These are phyloP conservation scores for Arctium minus DNA, from an alignment of 129 eudicot species.

Conservation along the genomic window DNA sequence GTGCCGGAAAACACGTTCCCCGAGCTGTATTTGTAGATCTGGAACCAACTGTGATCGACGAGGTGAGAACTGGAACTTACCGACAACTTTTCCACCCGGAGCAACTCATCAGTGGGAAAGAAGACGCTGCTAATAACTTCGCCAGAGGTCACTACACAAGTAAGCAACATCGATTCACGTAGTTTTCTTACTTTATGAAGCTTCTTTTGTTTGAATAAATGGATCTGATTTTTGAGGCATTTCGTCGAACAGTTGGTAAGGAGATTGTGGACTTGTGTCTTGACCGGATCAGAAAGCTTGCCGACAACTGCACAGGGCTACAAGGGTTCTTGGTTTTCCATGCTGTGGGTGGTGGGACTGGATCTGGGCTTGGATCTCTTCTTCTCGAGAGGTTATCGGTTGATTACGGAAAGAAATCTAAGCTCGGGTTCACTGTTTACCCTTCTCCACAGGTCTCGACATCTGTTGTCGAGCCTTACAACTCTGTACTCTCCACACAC, in stretches of 20 bases:
- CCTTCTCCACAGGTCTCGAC: slow-evolving; percentile 87
- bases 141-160: slow-evolving; percentile 86
- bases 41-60: slow-evolving; percentile 81
- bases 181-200: background rate
- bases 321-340: slow-evolving; percentile 81
- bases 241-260: slow-evolving; percentile 50
- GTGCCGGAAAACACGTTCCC: slow-evolving; percentile 82
- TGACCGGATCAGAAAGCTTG: slow-evolving; percentile 75
- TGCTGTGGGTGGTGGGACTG: slow-evolving; percentile 88
- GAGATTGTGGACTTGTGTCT: slow-evolving; percentile 81
- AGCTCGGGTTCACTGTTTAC: slow-evolving; percentile 78
- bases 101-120: slow-evolving; percentile 83
- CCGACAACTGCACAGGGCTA: slow-evolving; percentile 79
- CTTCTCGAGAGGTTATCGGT: slow-evolving; percentile 78
- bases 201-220: background rate
- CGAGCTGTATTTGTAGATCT: slow-evolving; percentile 74
- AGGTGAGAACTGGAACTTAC: slow-evolving; percentile 75
- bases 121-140: slow-evolving; percentile 83
- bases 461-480: slow-evolving; percentile 84
- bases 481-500: slow-evolving; percentile 80
- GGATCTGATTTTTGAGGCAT: background rate
- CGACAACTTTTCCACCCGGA: slow-evolving; percentile 83
- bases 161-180: background rate
- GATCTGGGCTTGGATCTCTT: slow-evolving; percentile 78
- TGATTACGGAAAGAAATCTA: slow-evolving; percentile 75